Base-by-base conservation (phyloP, 805 yeast species). In the Kregervanrija delftensis region DNA sequence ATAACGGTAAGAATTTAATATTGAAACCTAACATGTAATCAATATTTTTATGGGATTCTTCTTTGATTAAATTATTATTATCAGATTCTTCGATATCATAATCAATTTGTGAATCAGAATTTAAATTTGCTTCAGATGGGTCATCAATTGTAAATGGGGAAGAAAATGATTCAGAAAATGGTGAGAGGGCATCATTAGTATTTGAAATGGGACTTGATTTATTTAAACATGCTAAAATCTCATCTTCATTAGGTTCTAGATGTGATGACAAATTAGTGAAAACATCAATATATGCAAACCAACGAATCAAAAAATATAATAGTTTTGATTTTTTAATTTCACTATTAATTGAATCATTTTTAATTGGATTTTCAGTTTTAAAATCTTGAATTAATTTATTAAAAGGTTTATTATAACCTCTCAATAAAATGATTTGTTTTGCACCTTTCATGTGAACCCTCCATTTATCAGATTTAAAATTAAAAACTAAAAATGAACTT, bases 1-100 rank as follows among this genome's bases (percentile, higher is more conserved):
- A 76, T 31, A 73, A 68, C 0, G 85, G 82, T 15, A 85, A 64
- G 45, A 83, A 70, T 48, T 69, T 69, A 11, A 80, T 67, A 50
- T 85, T 89, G 57, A 86, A 77, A 1, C 93, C 95, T 43, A 74
- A 64, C 41, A 81, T 65, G 45, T 73, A 75, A 56, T 83, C 88
- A 41, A 83, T 76, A 51, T 76, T 78, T 30, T 61, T 60, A 33
- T 55, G 56, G 0, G 63, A 55, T 40, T 63, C 68, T 11, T 52
- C 54, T 2, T 47, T 44, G 5, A 58, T 15, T 10, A 58, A 34
- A 3, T 47, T 45, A 8, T 48, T 49, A 9, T 43, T 43, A 22
- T 22, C 28, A 10, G 42, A 16, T n/a, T 45, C 51, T 17, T 52
- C 53, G n/a, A 61, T 48, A 33, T 58, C 60, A 43, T 63, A 62